Base-by-base conservation (phyloP, 2,329 filamentous ascomycete species). In the Pestalotiopsis sp. region DNA sequence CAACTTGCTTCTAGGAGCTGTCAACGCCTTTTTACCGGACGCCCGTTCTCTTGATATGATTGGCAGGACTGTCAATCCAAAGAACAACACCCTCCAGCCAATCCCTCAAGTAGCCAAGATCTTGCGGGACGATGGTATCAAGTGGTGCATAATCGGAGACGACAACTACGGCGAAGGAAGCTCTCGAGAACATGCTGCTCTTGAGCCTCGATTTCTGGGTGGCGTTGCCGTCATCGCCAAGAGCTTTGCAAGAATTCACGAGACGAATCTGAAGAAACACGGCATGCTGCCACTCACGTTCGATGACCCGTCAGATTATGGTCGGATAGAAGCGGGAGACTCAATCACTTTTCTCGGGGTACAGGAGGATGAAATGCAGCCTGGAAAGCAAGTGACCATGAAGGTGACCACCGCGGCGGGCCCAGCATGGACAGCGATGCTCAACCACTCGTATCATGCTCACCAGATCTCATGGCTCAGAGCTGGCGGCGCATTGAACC, bases 181-280 rank as follows among this genome's bases (percentile, higher is more conserved):
- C 80, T 98, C 96, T 72, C 94, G 96, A 89, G 96, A 99, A 88
- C 96, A 99, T 82, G 96, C 96, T 76, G 96, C 96, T 83, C 91
- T 99, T 71, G 95, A 99, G 88, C 96, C 96, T 80, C 91, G 96
- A 81, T 95, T 98, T 87, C 91, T 99, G 73, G 96, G 96, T 79
- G 96, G 95, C 83, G 90, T 98, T 78, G 95, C 95, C 79, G 97
- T 99, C 86, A 97, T 99, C 81, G 95, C 92, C 80, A 92, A 94
- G 80, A 93, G 90, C 73, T 99, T 99, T 81, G 96, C 96, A 78
- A 95, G 96, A 92, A 99, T 99, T 80, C 96, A 99, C 89, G 96
- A 99, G 89, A 99, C 96, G 87, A 99, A 99, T 90, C 86, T 99
- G 87, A 99, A 99, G 93, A 99, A 99, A 92, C 96, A 99, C 90